Percentiles rank a stretch among this genome's conserved stretches.
Conservation (phyloP, 1,284 basidiomycete species). For the Rhodotorula sp. region DNA sequence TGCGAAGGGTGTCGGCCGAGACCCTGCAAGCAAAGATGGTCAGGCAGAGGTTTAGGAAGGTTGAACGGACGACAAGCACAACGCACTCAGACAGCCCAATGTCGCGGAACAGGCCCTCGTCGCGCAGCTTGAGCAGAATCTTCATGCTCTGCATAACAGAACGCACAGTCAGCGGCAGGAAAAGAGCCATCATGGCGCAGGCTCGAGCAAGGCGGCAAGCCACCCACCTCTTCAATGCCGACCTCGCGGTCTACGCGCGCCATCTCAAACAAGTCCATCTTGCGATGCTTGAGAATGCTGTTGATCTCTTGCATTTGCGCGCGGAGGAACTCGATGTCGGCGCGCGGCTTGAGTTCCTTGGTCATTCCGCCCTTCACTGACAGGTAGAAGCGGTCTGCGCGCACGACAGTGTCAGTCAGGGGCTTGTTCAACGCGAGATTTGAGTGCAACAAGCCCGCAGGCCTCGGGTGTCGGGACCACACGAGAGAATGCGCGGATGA, state of each 20-base stretch:
- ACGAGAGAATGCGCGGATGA: neutral
- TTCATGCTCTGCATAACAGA: constrained; percentile 36
- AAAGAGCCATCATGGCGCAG: neutral
- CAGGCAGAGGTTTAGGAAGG: neutral
- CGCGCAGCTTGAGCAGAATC: constrained; percentile 39
- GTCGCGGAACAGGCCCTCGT: constrained; percentile 48
- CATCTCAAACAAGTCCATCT: constrained; percentile 48
- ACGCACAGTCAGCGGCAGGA: constrained; percentile 24
- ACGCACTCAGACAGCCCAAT: constrained; percentile 45
- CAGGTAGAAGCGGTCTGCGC: constrained; percentile 41
- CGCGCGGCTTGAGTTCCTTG: constrained; percentile 32
- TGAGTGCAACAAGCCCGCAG: too few species aligned
- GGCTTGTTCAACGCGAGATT: too few species aligned
- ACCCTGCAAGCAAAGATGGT: neutral
- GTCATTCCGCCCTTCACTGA: constrained; percentile 46
- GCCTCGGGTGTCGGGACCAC: neutral
- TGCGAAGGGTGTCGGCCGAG: constrained; percentile 41
- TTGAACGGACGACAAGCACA: neutral
- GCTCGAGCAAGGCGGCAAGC: neutral
- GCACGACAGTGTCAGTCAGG: neutral
- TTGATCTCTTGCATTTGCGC: constrained; percentile 43
- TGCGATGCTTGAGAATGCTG: constrained; percentile 37
- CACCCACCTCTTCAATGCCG: constrained; percentile 34
- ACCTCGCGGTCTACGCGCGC: constrained; percentile 32
- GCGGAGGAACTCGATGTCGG: constrained; percentile 37